Percentiles rank a stretch among this genome's conserved stretches.
phyloP scores from a whole-genome alignment of 208 protist genomes.

The Leishmania arabica region DNA sequence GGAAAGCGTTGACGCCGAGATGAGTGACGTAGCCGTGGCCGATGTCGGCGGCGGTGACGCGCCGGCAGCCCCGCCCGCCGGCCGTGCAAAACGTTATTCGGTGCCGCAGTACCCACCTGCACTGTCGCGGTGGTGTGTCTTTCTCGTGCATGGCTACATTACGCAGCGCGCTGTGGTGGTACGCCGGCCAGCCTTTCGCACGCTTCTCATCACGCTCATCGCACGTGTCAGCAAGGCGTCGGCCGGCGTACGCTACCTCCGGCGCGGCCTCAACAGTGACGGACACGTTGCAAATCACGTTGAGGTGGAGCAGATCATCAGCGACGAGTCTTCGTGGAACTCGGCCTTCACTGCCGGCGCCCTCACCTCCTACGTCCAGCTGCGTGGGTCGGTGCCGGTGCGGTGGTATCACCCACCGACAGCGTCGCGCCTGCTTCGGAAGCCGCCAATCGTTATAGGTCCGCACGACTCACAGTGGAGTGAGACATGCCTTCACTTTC shows the following conservation, averaged over 20 bases:
- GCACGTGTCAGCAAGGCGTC: conserved; percentile 90
- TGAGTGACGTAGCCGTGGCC: neutral
- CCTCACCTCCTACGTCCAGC: conserved; percentile 80
- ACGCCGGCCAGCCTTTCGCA: conserved; percentile 22
- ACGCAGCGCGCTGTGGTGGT: conserved; percentile 37
- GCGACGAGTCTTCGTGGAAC: conserved; percentile 48
- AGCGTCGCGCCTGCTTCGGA: conserved; percentile 54
- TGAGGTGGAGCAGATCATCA: conserved; percentile 90
- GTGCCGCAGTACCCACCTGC: conserved; percentile 25
- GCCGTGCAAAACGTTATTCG: neutral
- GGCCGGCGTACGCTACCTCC: conserved; percentile 95
- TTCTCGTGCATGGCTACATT: conserved; percentile 44
- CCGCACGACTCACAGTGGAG: conserved; percentile 44
- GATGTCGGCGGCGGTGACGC: neutral
- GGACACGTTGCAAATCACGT: conserved; percentile 89
- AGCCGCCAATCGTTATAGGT: conserved; percentile 86
- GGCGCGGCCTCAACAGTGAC: conserved; percentile 92
- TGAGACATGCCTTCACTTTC: conserved; percentile 90
- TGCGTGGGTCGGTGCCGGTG: conserved; percentile 85
- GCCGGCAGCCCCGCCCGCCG: neutral
- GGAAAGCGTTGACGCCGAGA: neutral
- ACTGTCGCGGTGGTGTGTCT: conserved; percentile 29
- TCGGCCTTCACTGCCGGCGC: conserved; percentile 24
- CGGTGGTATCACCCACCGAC: conserved; percentile 79
- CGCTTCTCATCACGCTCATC: conserved; percentile 87